phyloP scores from a whole-genome alignment of 1,139 yeast species.

The Nakaseomyces kungkrabaensis region DNA sequence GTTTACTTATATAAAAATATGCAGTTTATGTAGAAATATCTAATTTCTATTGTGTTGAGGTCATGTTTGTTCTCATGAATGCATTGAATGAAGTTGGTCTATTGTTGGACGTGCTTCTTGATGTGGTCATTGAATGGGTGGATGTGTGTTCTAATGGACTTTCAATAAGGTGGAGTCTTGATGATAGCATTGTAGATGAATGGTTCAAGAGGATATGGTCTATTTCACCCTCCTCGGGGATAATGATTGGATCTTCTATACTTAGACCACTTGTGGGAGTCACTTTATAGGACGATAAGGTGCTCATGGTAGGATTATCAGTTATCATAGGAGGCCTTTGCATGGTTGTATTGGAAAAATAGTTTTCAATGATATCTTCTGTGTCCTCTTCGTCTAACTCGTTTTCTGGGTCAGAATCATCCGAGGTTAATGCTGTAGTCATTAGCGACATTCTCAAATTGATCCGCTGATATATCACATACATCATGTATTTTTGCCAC shows the following conservation, averaged over 20 bases:
- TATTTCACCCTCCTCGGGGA: neutral
- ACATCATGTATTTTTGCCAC: conserved; percentile 26
- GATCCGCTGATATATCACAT: conserved; percentile 23
- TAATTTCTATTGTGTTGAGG: neutral
- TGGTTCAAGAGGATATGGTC: neutral
- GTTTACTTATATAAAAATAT: neutral
- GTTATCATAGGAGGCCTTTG: neutral
- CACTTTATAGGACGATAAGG: neutral
- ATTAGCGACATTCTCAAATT: conserved; percentile 20
- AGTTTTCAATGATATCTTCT: neutral
- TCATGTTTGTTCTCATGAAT: neutral
- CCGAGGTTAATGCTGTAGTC: conserved; percentile 1
- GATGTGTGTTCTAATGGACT: neutral
- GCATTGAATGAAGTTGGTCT: neutral
- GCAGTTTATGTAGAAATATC: neutral
- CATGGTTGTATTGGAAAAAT: neutral
- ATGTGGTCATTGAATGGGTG: neutral
- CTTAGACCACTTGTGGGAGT: neutral
- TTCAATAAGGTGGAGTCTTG: neutral
- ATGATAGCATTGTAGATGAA: neutral
- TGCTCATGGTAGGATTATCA: neutral
- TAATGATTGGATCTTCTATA: neutral
- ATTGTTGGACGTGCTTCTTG: neutral
- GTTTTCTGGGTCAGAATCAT: conserved; percentile 1
- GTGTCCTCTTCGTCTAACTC: conserved; percentile 1